Evolutionary conservation across 2,329 filamentous ascomycete genomes (phyloP), one percentile per base, ranked within the genome.

Genomic region (Curvularia spicifera): DNA sequence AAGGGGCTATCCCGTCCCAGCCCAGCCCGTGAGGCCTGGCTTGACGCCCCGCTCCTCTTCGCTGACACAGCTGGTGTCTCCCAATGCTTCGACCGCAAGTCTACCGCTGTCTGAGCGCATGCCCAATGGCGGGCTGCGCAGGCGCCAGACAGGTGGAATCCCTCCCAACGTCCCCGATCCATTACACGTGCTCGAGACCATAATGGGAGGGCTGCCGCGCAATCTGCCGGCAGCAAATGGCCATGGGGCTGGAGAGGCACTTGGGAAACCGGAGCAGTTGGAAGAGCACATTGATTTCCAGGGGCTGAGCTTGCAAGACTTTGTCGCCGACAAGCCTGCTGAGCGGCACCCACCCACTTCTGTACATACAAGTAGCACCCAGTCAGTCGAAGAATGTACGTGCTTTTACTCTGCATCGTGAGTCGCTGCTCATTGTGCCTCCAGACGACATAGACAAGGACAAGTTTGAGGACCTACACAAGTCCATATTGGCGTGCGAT

Each of bases 401-500:
- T 82, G 66, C 64, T 67, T 62, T 64, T 64, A 54, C 70, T 53
- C 63, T 53, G 55, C 42, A 59, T 54, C 54, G 33, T 51, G 55
- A 54, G 54, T 56, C 47, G 56, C 63, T 64, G 69, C 71, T 70
- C 66, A 73, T 71, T 42, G 62, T 70, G 64, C 65, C 49, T 71
- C 66, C 76, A 82, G 91, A 93, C 75, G 90, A 95, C 76, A 85
- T 85, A 64, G 91, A 97, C 65, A 91, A 89, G 75, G 83, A 89
- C 70, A 93, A 89, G 71, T 96, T 96, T 69, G 89, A 97, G 76
- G 92, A 96, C 56, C 83, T 99, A 42, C 95, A 98, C 78, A 87
- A 85, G 70, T 96, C 93, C 4, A 98, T 99, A 70, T 71, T 83
- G 40, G 91, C 91, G 50, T 99, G 94, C 79, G 95, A 99, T 77